These are phyloP conservation scores for Pyrenochaeta sp. DNA, from an alignment of 2,329 filamentous ascomycete species.

Conservation along the genomic window DNA sequence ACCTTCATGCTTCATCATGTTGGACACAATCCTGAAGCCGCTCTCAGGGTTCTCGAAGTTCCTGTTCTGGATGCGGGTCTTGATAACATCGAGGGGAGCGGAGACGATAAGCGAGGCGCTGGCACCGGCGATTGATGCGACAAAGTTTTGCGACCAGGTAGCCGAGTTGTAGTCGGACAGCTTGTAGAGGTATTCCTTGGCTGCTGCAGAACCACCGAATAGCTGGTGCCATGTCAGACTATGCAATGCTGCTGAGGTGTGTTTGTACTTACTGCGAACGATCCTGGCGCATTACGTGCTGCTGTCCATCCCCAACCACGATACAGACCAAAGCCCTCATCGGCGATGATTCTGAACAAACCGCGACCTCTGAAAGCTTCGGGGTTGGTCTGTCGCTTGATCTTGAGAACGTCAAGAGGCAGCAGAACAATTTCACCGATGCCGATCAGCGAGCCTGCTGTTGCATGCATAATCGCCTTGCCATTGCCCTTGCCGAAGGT, in stretches of 20 bases:
- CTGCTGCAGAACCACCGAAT: slow-evolving; percentile 95
- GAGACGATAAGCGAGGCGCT: slow-evolving; percentile 95
- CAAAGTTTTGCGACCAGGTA: slow-evolving; percentile 93
- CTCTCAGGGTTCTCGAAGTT: slow-evolving; percentile 99
- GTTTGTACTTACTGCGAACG: slow-evolving; percentile 78
- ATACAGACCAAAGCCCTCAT: slow-evolving; percentile 96
- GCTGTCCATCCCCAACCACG: slow-evolving; percentile 98
- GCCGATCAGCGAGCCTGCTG: slow-evolving; percentile 91
- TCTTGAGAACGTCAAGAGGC: slow-evolving; percentile 96
- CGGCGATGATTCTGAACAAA: slow-evolving; percentile 84
- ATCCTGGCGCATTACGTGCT: slow-evolving; percentile 93
- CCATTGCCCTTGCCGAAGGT: slow-evolving; percentile 96
- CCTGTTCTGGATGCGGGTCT: slow-evolving; percentile 96
- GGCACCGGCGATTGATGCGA: slow-evolving; percentile 93
- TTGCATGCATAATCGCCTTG: slow-evolving; percentile 98
- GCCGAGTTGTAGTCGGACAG: slow-evolving; percentile 96
- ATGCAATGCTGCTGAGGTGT: slow-evolving; percentile 1
- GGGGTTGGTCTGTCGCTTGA: slow-evolving; percentile 99
- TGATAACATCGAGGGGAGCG: slow-evolving; percentile 98
- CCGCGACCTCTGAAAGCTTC: slow-evolving; percentile 96
- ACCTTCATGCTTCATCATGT: slow-evolving; percentile 94
- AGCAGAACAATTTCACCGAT: slow-evolving; percentile 97
- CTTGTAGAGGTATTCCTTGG: slow-evolving; percentile 93
- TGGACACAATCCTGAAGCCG: slow-evolving; percentile 87
- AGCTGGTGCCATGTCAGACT: slow-evolving; percentile 63